These are phyloP conservation scores for Paracoccidioides lutzii DNA, from an alignment of 2,329 filamentous ascomycete genomes.

Conservation along the genomic window DNA sequence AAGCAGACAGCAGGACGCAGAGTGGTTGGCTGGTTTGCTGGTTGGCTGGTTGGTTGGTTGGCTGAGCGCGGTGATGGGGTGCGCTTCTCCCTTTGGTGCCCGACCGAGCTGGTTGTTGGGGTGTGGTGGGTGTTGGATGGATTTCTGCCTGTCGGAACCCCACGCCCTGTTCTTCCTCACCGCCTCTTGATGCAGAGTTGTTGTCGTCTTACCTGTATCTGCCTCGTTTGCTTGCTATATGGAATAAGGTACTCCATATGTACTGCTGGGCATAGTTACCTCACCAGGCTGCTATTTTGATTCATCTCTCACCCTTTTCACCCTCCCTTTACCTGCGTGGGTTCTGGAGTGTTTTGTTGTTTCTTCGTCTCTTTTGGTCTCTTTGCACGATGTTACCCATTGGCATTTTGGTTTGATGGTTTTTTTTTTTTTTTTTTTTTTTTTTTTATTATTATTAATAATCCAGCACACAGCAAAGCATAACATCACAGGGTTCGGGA, in stretches of 20 bases:
- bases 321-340: not conserved
- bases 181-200: not conserved
- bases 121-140: not conserved
- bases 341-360: not conserved
- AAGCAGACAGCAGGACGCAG: not conserved
- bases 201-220: not conserved
- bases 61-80: not conserved
- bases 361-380: not conserved
- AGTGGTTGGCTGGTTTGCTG: not conserved
- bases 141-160: not conserved
- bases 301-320: not conserved
- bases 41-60: not conserved
- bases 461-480: not conserved
- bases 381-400: not conserved
- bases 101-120: not conserved
- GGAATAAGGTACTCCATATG: no score
- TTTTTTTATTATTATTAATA: no score
- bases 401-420: not conserved
- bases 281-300: not conserved
- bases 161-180: not conserved
- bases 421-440: not conserved
- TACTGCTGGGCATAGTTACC: no score
- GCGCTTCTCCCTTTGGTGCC: not conserved
- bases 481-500: not conserved
- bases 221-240: not conserved